phyloP scores from a whole-genome alignment of 2,329 filamentous ascomycete species.

The Trichoderma hamatum region DNA sequence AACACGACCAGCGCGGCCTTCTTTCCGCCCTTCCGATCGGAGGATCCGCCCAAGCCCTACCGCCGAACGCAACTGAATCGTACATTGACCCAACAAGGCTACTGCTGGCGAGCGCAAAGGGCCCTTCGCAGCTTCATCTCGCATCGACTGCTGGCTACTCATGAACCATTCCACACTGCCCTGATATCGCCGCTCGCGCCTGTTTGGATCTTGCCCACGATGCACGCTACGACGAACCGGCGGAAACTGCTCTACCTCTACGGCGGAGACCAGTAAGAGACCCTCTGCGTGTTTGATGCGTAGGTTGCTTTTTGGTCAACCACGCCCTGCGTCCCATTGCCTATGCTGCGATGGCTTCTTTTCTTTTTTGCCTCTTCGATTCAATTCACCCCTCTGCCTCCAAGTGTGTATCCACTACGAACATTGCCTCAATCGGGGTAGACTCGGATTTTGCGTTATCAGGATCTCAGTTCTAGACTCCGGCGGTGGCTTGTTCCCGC shows the following conservation, averaged over 20 bases:
- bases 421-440: slow-evolving; percentile 5
- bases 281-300: background rate
- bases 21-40: slow-evolving; percentile 2
- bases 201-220: background rate
- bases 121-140: background rate
- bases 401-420: background rate
- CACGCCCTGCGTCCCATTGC: background rate
- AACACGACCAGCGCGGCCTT: background rate
- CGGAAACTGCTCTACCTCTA: slow-evolving; percentile 42
- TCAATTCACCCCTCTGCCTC: background rate
- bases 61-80: background rate
- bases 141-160: background rate
- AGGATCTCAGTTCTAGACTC: background rate
- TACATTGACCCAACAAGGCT: slow-evolving; percentile 20
- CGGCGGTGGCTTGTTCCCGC: slow-evolving; percentile 1
- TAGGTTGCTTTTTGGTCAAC: background rate
- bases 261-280: slow-evolving; percentile 45
- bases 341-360: background rate
- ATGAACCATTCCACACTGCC: background rate
- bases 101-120: slow-evolving; percentile 9
- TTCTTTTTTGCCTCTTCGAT: background rate
- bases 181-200: background rate
- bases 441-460: background rate
- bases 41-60: background rate
- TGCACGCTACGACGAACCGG: slow-evolving; percentile 3